Conservation (phyloP, 164 flowering plant species). For the Tetracentron sinense region DNA sequence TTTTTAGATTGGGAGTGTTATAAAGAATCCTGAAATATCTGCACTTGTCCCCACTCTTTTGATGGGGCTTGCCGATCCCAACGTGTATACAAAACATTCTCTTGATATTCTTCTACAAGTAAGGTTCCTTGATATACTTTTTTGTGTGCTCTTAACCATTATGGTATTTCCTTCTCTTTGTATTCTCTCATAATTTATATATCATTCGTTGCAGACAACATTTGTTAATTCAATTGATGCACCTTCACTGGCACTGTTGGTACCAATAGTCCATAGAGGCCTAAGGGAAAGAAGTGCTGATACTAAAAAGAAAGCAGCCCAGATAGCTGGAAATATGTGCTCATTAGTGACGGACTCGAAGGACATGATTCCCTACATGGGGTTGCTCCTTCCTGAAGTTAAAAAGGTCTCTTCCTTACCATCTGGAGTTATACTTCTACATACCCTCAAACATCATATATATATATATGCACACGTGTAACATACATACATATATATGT, state of each 20-base stretch:
- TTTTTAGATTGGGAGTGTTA: slow-evolving; percentile 89
- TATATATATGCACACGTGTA: too few species aligned
- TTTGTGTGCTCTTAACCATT: neutral
- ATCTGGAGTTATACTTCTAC: neutral
- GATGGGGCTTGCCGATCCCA: slow-evolving; percentile 88
- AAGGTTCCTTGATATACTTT: slow-evolving; percentile 14
- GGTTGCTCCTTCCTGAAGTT: slow-evolving; percentile 95
- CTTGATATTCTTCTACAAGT: slow-evolving; percentile 98
- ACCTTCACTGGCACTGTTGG: slow-evolving; percentile 94
- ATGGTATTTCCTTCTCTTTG: neutral
- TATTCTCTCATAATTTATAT: neutral
- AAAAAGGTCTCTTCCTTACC: slow-evolving; percentile 59
- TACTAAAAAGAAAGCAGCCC: slow-evolving; percentile 96
- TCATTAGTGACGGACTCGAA: slow-evolving; percentile 96
- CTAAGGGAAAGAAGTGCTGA: slow-evolving; percentile 94
- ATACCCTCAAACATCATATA: too few species aligned
- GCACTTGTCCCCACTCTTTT: slow-evolving; percentile 91
- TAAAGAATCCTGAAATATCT: slow-evolving; percentile 95
- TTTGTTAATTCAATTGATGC: slow-evolving; percentile 94
- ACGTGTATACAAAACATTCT: slow-evolving; percentile 82
- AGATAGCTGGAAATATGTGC: slow-evolving; percentile 98
- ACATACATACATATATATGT: too few species aligned
- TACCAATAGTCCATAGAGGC: slow-evolving; percentile 95
- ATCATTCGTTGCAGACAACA: slow-evolving; percentile 70
- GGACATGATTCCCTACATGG: slow-evolving; percentile 97